Percentiles rank a stretch among this genome's conserved stretches.
Conservation (phyloP, 2,329 filamentous ascomycete genomes). For the Eutypella sp. region DNA sequence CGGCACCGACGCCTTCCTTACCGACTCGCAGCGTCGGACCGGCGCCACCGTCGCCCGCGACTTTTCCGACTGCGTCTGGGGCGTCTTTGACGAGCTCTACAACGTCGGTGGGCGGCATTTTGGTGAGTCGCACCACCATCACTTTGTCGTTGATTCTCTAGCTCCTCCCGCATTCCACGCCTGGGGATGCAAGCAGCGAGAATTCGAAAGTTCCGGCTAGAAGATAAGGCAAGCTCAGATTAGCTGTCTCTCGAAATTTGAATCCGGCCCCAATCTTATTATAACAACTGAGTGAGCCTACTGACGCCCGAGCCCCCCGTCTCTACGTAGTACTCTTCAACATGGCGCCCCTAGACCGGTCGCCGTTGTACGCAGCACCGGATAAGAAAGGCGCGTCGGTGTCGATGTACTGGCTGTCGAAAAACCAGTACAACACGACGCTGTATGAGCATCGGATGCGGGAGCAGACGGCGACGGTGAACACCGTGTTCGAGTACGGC, state of each 20-base stretch:
- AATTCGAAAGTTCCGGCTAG: too few relatives aligned
- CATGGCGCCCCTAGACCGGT: constrained; percentile 59
- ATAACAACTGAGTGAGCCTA: too few relatives aligned
- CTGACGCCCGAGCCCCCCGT: too few relatives aligned
- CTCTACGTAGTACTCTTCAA: constrained; percentile 56
- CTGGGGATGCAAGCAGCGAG: too few relatives aligned
- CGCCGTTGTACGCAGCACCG: constrained; percentile 58
- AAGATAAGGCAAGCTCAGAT: too few relatives aligned
- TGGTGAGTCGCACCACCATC: background rate
- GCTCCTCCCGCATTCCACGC: too few relatives aligned
- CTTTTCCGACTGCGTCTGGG: constrained; percentile 62
- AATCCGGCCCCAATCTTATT: too few relatives aligned
- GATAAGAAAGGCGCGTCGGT: constrained; percentile 36
- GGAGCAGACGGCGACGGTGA: constrained; percentile 45
- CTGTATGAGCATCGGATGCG: constrained; percentile 43
- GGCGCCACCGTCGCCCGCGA: constrained; percentile 59
- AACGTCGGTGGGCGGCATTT: constrained; percentile 63
- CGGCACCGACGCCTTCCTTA: constrained; percentile 60
- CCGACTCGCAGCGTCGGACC: constrained; percentile 54
- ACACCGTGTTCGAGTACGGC: constrained; percentile 45
- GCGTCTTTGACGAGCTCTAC: constrained; percentile 59
- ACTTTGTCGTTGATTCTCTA: too few relatives aligned
- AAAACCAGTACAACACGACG: constrained; percentile 41
- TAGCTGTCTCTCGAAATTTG: too few relatives aligned
- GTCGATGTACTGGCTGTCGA: constrained; percentile 42